Percentiles rank a stretch among this genome's conserved stretches.
Conservation (phyloP, 2,329 filamentous ascomycete species). For the Sphaerostilbella broomeana region DNA sequence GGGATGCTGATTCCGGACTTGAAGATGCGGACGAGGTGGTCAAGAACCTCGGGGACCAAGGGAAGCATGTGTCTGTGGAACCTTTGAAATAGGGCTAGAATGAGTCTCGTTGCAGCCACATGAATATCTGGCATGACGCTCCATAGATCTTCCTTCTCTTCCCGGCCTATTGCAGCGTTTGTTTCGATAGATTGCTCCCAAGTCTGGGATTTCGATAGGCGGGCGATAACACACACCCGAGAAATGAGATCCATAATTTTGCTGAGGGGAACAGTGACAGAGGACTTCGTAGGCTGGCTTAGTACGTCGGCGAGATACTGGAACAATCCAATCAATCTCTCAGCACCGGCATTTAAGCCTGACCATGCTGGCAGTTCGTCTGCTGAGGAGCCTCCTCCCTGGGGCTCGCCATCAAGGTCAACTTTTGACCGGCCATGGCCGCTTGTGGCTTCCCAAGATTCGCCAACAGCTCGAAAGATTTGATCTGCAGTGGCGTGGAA, state of each 20-base stretch:
- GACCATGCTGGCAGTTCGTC: slow-evolving; percentile 62
- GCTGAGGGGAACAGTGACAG: slow-evolving; percentile 62
- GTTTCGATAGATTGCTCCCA: slow-evolving; percentile 50
- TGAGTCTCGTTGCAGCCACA: slow-evolving; percentile 58
- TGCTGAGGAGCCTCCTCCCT: slow-evolving; percentile 37
- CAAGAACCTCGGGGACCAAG: slow-evolving; percentile 57
- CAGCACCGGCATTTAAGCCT: slow-evolving; percentile 66
- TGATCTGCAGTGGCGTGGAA: slow-evolving; percentile 68
- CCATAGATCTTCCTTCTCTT: slow-evolving; percentile 78
- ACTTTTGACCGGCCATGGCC: slow-evolving; percentile 39
- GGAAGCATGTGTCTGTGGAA: slow-evolving; percentile 53
- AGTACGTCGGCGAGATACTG: slow-evolving; percentile 59
- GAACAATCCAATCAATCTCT: slow-evolving; percentile 62
- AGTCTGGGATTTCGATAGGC: slow-evolving; percentile 40
- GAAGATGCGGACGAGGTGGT: slow-evolving; percentile 68
- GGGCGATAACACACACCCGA: slow-evolving; percentile 61
- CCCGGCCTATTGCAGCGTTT: slow-evolving; percentile 66
- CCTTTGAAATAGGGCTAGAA: slow-evolving; percentile 50
- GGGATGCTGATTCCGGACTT: slow-evolving; percentile 46
- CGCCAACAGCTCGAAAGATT: slow-evolving; percentile 70
- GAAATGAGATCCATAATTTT: slow-evolving; percentile 61
- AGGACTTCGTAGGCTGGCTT: slow-evolving; percentile 53
- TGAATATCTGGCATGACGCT: slow-evolving; percentile 68
- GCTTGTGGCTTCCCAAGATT: slow-evolving; percentile 70
- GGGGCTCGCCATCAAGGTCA: slow-evolving; percentile 40